Evolutionary conservation across 495 filamentous ascomycete genomes (phyloP).

Genomic region (Staphylotrichum tortipilum): DNA sequence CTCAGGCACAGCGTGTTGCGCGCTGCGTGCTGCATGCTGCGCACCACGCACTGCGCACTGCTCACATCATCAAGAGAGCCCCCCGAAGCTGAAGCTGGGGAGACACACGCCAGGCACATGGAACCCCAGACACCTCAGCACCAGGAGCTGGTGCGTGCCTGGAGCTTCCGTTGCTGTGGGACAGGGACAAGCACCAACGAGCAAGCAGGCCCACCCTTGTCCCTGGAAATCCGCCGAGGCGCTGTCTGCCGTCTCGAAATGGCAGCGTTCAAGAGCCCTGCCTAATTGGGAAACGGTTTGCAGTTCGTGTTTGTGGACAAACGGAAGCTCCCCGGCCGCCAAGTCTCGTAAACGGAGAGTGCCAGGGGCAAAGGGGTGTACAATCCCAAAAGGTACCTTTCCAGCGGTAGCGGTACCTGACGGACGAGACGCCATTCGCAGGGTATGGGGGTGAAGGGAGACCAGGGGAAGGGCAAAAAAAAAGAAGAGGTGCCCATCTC

Average conservation of each 20-base stretch:
- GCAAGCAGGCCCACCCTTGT: constrained; percentile 13
- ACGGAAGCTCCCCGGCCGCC: constrained; percentile 3
- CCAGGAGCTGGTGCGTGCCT: too few relatives aligned
- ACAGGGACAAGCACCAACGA: too few relatives aligned
- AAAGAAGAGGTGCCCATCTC: constrained; percentile 20
- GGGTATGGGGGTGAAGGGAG: constrained; percentile 14
- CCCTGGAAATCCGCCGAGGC: constrained; percentile 20
- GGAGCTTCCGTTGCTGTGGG: constrained; percentile 1
- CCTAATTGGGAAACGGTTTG: constrained; percentile 11
- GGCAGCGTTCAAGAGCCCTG: constrained; percentile 10
- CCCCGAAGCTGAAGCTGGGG: constrained; percentile 8
- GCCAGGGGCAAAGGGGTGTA: constrained; percentile 14
- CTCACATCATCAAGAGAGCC: constrained; percentile 13
- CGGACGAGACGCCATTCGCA: too few relatives aligned
- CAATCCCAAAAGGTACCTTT: constrained; percentile 23
- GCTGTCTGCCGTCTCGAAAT: constrained; percentile 18
- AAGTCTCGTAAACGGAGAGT: constrained; percentile 20
- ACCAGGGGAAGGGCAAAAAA: constrained; percentile 6
- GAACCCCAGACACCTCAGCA: too few relatives aligned
- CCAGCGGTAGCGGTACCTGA: too few relatives aligned
- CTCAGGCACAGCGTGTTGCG: constrained; percentile 2
- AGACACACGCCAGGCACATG: too few relatives aligned
- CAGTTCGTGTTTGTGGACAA: constrained; percentile 10
- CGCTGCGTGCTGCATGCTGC: too few relatives aligned
- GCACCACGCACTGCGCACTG: too few relatives aligned